These are phyloP conservation scores for Miamiensis avidus DNA, from an alignment of 169 alveolate genomes.

Conservation along the genomic window DNA sequence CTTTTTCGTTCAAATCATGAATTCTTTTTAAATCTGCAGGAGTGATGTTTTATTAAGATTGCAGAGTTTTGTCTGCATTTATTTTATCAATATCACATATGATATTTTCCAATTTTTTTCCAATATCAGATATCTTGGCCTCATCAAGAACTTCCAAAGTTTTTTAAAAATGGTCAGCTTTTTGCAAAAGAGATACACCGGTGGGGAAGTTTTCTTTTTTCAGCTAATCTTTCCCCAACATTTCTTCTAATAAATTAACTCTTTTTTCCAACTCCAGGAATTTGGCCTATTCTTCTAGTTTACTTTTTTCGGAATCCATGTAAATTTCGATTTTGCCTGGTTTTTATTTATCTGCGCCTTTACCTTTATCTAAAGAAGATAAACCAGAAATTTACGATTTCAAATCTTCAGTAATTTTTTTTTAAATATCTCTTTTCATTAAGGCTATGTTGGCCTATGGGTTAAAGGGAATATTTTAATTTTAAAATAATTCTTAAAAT, in stretches of 20 bases:
- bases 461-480: not conserved
- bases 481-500: too few species aligned
- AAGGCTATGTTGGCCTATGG: not conserved
- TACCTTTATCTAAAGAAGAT: too few species aligned
- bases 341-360: too few species aligned
- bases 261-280: not conserved
- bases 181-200: not conserved
- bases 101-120: not conserved
- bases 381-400: not conserved
- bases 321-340: not conserved
- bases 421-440: not conserved
- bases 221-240: not conserved
- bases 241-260: not conserved
- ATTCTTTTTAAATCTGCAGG: not conserved
- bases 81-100: not conserved
- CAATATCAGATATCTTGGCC: not conserved
- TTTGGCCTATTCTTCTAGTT: not conserved
- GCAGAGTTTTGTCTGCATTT: not conserved
- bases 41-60: not conserved
- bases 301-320: not conserved
- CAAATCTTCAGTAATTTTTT: not conserved
- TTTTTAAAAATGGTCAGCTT: not conserved
- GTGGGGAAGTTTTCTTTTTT: not conserved
- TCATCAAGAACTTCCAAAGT: not conserved
- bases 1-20: not conserved